A percentile compares a stretch with the other conserved stretches of the same genome.
These are phyloP conservation scores for Arachis stenosperma DNA, from an alignment of 306 rosid species.

Conservation along the genomic window DNA sequence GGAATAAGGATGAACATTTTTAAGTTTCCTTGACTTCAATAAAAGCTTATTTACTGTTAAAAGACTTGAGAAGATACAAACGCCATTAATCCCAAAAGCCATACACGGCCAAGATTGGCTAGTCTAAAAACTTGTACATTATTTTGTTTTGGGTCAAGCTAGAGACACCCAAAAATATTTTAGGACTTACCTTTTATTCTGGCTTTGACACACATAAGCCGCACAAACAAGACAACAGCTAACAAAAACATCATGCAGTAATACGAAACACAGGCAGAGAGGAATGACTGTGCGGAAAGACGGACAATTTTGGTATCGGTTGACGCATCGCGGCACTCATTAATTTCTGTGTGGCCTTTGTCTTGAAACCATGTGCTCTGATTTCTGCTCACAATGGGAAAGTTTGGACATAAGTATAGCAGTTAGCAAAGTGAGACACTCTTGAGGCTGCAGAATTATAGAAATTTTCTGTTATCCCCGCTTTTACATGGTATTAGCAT, in stretches of 20 bases:
- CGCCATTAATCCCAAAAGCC: conserved; percentile 29
- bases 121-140: neutral
- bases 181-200: too few relatives aligned
- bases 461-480: conserved; percentile 19
- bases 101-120: conserved; percentile 12
- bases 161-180: too few relatives aligned
- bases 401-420: conserved; percentile 4
- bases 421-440: conserved; percentile 4
- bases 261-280: conserved; percentile 4
- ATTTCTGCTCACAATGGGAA: conserved; percentile 52
- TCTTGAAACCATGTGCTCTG: conserved; percentile 80
- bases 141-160: neutral
- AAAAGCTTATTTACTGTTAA: neutral
- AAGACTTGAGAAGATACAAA: neutral
- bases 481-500: neutral
- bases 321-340: conserved; percentile 31
- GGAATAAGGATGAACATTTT: neutral
- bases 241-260: conserved; percentile 23
- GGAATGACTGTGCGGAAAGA: conserved; percentile 7
- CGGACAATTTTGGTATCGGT: conserved; percentile 4
- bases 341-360: conserved; percentile 41
- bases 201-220: neutral
- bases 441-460: conserved; percentile 1
- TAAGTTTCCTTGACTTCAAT: conserved; percentile 15
- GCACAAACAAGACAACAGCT: conserved; percentile 1